Conservation (phyloP, 108 stramenopile species). For the Fragilaria crotonensis region DNA sequence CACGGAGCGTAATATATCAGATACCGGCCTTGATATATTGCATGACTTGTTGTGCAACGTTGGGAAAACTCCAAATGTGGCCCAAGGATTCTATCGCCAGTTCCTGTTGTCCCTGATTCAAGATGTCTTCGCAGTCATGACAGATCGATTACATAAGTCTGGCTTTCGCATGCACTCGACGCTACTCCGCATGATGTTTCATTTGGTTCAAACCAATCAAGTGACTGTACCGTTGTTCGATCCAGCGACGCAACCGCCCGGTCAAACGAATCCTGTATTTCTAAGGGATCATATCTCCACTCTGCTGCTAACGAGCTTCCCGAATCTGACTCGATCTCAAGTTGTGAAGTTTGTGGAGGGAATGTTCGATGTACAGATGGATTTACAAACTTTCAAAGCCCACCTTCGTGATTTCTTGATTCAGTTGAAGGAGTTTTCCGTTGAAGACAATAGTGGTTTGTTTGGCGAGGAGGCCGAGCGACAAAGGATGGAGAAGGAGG, state of each 20-base stretch:
- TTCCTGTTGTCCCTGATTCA: conserved; percentile 93
- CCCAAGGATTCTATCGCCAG: conserved; percentile 95
- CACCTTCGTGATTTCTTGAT: conserved; percentile 98
- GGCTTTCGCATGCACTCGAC: conserved; percentile 99
- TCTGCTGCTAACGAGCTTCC: conserved; percentile 88
- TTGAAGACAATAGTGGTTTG: conserved; percentile 94
- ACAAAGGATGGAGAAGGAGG: conserved; percentile 48
- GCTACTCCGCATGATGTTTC: conserved; percentile 93
- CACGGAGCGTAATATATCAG: conserved; percentile 95
- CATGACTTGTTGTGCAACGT: conserved; percentile 92
- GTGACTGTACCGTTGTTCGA: conserved; percentile 94
- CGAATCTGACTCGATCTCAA: conserved; percentile 87
- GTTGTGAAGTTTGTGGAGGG: conserved; percentile 92
- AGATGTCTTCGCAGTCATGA: conserved; percentile 97
- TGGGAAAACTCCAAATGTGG: conserved; percentile 78
- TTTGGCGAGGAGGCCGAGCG: conserved; percentile 88
- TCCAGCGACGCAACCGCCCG: conserved; percentile 57
- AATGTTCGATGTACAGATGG: conserved; percentile 95
- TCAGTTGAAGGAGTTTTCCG: conserved; percentile 95
- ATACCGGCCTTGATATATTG: conserved; percentile 95
- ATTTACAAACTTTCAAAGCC: conserved; percentile 94
- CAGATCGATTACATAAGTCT: conserved; percentile 97
- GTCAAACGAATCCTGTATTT: conserved; percentile 84
- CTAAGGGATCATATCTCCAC: conserved; percentile 87
- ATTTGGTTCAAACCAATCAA: conserved; percentile 90